Evolutionary conservation across 1,284 basidiomycete genomes (phyloP).

Genomic region (Pyrrhoderma noxium): DNA sequence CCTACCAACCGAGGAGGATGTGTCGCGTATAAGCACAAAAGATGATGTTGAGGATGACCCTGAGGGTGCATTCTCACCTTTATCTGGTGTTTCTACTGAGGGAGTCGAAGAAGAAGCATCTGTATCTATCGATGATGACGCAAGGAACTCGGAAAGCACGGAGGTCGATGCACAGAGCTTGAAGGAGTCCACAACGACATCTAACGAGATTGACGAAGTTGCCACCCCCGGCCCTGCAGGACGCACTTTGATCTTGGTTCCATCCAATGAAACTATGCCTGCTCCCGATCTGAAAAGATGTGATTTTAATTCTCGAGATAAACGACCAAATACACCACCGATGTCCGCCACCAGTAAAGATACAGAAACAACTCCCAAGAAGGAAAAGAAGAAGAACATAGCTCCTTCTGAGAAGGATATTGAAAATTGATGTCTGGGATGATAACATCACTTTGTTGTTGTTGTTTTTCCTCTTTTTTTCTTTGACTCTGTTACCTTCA

Average conservation of each 20-base stretch:
- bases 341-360: not conserved
- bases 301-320: not conserved
- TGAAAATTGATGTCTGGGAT: slow-evolving; percentile 26
- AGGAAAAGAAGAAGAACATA: slow-evolving; percentile 24
- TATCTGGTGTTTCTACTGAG: slow-evolving; percentile 8
- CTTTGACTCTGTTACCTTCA: not conserved
- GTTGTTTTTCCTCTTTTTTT: not conserved
- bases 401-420: slow-evolving; percentile 40
- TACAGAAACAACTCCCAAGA: slow-evolving; percentile 18
- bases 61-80: slow-evolving; percentile 9
- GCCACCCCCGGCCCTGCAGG: slow-evolving; percentile 15
- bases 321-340: not conserved
- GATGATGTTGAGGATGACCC: slow-evolving; percentile 4
- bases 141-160: slow-evolving; percentile 8
- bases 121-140: no score
- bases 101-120: not conserved
- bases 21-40: not conserved
- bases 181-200: slow-evolving; percentile 5
- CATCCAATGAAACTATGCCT: not conserved
- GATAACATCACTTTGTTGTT: not conserved
- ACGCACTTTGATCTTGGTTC: slow-evolving; percentile 1
- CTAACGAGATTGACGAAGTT: slow-evolving; percentile 13
- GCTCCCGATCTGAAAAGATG: not conserved
- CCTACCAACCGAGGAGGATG: slow-evolving; percentile 4
- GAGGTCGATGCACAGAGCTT: slow-evolving; percentile 13